A percentile compares a stretch with the other conserved stretches of the same genome.
phyloP scores from a whole-genome alignment of 345 rosid species.

The Euphorbia lathyris region DNA sequence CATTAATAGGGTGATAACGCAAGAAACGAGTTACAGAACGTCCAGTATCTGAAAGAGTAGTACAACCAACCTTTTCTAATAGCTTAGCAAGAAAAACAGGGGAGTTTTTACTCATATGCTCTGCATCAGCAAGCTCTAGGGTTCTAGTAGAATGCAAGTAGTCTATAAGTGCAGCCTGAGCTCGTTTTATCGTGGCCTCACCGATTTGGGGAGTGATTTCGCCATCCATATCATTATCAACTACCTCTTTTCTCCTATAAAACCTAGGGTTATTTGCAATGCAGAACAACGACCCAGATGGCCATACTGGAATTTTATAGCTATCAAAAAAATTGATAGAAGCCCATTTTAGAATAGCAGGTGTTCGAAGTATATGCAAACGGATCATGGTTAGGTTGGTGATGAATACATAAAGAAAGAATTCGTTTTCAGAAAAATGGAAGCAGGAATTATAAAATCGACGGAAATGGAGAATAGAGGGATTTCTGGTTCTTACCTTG shows the following conservation, averaged over 20 bases:
- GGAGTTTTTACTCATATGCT: constrained; percentile 62
- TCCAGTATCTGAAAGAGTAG: constrained; percentile 35
- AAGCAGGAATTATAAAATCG: neutral
- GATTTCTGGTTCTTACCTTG: neutral
- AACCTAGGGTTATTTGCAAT: constrained; percentile 40
- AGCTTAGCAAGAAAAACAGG: constrained; percentile 45
- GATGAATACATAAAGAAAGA: neutral
- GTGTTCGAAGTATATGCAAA: constrained; percentile 32
- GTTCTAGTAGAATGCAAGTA: constrained; percentile 63
- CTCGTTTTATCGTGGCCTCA: constrained; percentile 23
- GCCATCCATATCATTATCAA: neutral
- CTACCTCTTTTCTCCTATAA: constrained; percentile 30
- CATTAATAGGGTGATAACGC: constrained; percentile 74
- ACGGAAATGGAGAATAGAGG: neutral
- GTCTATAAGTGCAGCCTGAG: constrained; percentile 65
- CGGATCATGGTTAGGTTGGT: constrained; percentile 34
- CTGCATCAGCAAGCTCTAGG: constrained; percentile 58
- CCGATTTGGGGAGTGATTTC: neutral
- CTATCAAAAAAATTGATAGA: constrained; percentile 26
- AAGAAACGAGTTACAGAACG: constrained; percentile 45
- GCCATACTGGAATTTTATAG: constrained; percentile 25
- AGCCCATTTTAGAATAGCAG: constrained; percentile 44
- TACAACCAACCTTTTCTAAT: constrained; percentile 32
- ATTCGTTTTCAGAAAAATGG: no score
- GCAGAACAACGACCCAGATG: constrained; percentile 20